These are phyloP conservation scores for Biscutella laevigata DNA, from an alignment of 441 rosid genomes.

Conservation along the genomic window DNA sequence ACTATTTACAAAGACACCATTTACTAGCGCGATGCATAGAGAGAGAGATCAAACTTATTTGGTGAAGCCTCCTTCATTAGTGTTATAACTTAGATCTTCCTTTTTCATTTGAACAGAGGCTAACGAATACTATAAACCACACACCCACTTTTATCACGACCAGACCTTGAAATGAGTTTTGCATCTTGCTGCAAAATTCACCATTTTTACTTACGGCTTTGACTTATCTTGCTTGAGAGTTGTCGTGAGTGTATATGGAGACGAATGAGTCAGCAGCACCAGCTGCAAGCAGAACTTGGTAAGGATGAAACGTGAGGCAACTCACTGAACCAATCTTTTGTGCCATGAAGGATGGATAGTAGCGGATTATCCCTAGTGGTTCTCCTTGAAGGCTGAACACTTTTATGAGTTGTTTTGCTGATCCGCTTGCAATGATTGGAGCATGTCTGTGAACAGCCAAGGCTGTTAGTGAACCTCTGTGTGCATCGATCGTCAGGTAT, in stretches of 20 bases:
- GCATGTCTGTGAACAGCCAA: conserved; percentile 96
- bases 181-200: conserved; percentile 5
- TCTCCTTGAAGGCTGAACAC: conserved; percentile 79
- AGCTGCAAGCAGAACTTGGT: conserved; percentile 79
- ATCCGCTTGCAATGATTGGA: conserved; percentile 87
- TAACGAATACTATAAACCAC: conserved; percentile 31
- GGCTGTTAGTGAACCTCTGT: conserved; percentile 92
- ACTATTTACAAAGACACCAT: conserved; percentile 28
- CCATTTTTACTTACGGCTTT: neutral
- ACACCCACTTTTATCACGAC: conserved; percentile 16
- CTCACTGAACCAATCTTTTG: conserved; percentile 95
- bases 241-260: conserved; percentile 63
- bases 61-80: conserved; percentile 27
- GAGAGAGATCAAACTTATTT: conserved; percentile 22
- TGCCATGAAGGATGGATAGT: conserved; percentile 81
- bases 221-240: conserved; percentile 33
- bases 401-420: conserved; percentile 81
- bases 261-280: conserved; percentile 85
- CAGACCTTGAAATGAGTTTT: conserved; percentile 4
- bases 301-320: conserved; percentile 93
- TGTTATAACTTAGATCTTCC: conserved; percentile 17
- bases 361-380: conserved; percentile 65
- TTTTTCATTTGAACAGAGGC: conserved; percentile 20
- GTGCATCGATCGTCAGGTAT: conserved; percentile 73
- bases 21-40: conserved; percentile 16